Conservation (phyloP, 257 asterid species). For the Ballota nigra region DNA sequence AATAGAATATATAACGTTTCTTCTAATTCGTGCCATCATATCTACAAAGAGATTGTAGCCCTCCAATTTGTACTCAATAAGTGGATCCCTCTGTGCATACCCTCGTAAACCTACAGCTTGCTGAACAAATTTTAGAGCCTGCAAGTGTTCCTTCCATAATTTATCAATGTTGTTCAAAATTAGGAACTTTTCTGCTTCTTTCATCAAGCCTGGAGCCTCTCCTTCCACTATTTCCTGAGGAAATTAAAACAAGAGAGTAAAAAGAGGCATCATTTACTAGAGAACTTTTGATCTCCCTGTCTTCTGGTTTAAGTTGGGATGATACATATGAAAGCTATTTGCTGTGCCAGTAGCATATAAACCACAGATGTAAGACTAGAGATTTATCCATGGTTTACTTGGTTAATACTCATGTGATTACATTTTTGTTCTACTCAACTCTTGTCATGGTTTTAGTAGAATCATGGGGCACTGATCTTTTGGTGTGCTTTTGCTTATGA, state of each 20-base stretch:
- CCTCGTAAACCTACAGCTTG: conserved; percentile 98
- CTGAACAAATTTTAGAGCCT: conserved; percentile 97
- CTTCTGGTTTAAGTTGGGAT: conserved; percentile 1
- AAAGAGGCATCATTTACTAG: conserved; percentile 5
- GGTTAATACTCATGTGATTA: background rate
- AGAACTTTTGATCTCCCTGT: conserved; percentile 6
- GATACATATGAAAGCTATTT: background rate
- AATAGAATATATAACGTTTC: conserved; percentile 92
- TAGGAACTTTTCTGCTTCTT: conserved; percentile 95
- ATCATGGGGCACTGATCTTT: background rate
- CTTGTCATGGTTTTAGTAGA: background rate
- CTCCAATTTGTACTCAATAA: conserved; percentile 93
- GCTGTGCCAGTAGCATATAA: background rate
- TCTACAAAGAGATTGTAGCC: conserved; percentile 98
- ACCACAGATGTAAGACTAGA: background rate
- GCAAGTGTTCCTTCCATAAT: conserved; percentile 99
- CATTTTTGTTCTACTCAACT: background rate
- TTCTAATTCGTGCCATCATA: conserved; percentile 96
- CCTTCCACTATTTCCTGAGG: conserved; percentile 85
- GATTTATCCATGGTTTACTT: background rate
- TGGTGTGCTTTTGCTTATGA: background rate
- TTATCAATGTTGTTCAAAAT: conserved; percentile 90
- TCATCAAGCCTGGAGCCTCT: conserved; percentile 94
- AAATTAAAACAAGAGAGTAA: background rate
- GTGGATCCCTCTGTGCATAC: conserved; percentile 98